Conservation (phyloP, 768 basidiomycete genomes). For the Coprinopsis sp. region DNA sequence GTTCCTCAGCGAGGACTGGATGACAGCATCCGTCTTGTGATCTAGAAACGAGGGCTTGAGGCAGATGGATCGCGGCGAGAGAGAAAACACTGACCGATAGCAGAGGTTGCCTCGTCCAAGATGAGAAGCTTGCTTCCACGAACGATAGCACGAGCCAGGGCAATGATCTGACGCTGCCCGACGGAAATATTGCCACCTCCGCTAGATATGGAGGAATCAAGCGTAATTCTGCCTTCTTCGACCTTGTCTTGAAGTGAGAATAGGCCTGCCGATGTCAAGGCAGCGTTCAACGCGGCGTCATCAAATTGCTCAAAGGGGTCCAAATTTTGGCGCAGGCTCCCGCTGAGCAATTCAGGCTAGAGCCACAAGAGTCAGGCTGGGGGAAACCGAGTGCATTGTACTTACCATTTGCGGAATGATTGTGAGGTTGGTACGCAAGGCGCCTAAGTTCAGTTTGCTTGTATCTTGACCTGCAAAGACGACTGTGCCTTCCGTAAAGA, state of each 20-base stretch:
- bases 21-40: conserved; percentile 58
- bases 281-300: conserved; percentile 36
- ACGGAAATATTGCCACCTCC: conserved; percentile 69
- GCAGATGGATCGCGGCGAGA: background rate
- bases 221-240: conserved; percentile 44
- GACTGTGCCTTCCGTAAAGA: conserved; percentile 49
- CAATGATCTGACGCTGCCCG: conserved; percentile 66
- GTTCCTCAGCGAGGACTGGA: conserved; percentile 62
- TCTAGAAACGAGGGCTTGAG: conserved; percentile 23
- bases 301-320: conserved; percentile 57
- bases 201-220: conserved; percentile 37
- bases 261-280: conserved; percentile 33
- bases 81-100: conserved; percentile 29
- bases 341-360: conserved; percentile 29
- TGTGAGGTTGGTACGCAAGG: conserved; percentile 50
- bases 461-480: conserved; percentile 49
- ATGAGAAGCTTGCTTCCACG: conserved; percentile 52
- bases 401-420: conserved; percentile 47
- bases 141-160: conserved; percentile 53
- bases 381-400: background rate
- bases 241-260: conserved; percentile 34
- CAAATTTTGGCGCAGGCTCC: conserved; percentile 50
- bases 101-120: conserved; percentile 50
- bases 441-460: conserved; percentile 46
- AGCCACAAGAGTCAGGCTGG: background rate